Base-by-base conservation (phyloP, 2,329 filamentous ascomycete genomes). In the Penicillium sp. region DNA sequence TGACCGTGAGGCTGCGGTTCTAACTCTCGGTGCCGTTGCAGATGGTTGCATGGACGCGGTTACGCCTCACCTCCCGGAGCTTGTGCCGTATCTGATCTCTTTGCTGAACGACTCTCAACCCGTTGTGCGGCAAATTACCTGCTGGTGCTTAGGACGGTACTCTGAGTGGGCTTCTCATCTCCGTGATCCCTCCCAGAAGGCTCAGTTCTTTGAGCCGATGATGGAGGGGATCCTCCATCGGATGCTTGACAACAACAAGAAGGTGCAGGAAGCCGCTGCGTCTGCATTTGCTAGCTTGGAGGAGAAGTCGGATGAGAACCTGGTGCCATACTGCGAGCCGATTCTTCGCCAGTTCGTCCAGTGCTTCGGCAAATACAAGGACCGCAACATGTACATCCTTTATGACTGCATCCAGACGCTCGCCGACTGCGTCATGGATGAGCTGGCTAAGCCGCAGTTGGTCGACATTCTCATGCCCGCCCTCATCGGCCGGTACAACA, bases 351-450 rank as follows among this genome's bases (percentile, higher is more conserved):
- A 97, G 66, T 97, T 91, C 62, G 89, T 96, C 42, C 77, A 80
- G 50, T 98, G 93, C 69, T 98, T 98, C 70, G 80, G 77, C 43
- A 89, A 87, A 70, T 98, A 97, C 80, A 97, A 98, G 77, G 91
- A 97, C 69, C 85, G 89, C 62, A 98, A 98, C 73, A 96, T 97
- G 82, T 96, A 94, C 73, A 94, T 97, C 44, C 80, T 98, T 27
- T 98, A 98, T 73, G 93, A 98, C 71, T 97, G 93, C 68, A 88
- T 98, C 27, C 93, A 98, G 72, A 98, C 93, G 0, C 76, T 98
- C 47, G 93, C 93, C 3, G 93, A 98, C 68, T 86, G 89, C 62
- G 86, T 97, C 44, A 89, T 89, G 9, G 82, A 85, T 6, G 82
- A 86, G 27, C 76, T 98, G 55, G 86, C 89, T n/a, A 78, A 82